Conservation (phyloP, 75 land plant species). For the Selaginella tamariscina region DNA sequence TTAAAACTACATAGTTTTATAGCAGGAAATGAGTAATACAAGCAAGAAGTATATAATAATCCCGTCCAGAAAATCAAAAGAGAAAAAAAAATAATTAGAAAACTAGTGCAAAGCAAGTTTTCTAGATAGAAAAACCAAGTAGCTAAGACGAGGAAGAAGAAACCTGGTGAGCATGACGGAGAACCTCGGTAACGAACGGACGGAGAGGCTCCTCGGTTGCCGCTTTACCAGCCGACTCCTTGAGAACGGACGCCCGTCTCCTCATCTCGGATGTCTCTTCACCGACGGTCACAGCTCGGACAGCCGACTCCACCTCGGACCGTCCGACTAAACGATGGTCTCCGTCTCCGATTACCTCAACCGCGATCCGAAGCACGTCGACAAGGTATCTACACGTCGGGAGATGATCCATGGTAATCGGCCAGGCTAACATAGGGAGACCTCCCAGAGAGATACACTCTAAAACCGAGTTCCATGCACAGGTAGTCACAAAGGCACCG, state of each 20-base stretch:
- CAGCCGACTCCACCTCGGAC: neutral
- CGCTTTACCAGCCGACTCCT: neutral
- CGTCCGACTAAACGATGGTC: constrained; percentile 1
- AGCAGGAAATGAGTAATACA: too few relatives aligned
- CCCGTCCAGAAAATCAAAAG: too few relatives aligned
- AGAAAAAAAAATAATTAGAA: too few relatives aligned
- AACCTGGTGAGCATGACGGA: neutral
- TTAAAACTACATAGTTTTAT: too few relatives aligned
- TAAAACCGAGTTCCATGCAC: constrained; percentile 5
- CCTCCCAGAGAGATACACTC: constrained; percentile 9
- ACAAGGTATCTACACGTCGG: neutral
- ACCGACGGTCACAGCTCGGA: neutral
- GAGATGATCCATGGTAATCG: constrained; percentile 8
- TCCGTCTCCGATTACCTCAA: neutral
- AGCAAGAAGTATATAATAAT: too few relatives aligned
- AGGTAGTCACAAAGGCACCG: constrained; percentile 1
- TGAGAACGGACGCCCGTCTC: neutral
- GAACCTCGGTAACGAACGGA: neutral
- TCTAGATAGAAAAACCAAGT: too few relatives aligned
- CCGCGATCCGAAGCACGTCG: constrained; percentile 1
- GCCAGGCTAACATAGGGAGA: neutral
- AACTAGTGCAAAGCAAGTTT: too few relatives aligned
- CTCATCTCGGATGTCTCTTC: neutral
- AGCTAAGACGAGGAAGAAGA: too few relatives aligned
- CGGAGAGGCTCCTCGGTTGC: neutral